Conservation (phyloP, 75 land plant species). For the Adiantum capillusveneris region DNA sequence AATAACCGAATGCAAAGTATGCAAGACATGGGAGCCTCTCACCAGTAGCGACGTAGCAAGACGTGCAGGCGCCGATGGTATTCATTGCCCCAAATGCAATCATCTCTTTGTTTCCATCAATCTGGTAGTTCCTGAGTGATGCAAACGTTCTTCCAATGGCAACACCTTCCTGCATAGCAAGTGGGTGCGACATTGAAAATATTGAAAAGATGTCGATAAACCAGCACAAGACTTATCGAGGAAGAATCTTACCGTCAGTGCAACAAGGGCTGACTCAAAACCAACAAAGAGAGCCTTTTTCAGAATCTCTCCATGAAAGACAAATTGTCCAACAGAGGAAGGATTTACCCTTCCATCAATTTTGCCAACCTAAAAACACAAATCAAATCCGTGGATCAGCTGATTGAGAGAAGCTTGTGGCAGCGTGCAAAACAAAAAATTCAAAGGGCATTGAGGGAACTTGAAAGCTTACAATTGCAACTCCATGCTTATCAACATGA, state of each 20-base stretch:
- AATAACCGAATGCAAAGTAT: too few relatives aligned
- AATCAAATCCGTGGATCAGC: too few relatives aligned
- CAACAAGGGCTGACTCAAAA: slow-evolving; percentile 45
- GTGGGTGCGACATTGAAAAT: too few relatives aligned
- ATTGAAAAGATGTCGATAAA: too few relatives aligned
- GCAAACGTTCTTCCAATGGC: slow-evolving; percentile 95
- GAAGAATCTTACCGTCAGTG: slow-evolving; percentile 67
- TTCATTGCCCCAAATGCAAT: slow-evolving; percentile 84
- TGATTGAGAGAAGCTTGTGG: too few relatives aligned
- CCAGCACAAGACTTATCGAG: too few relatives aligned
- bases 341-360: slow-evolving; percentile 61
- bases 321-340: slow-evolving; percentile 39
- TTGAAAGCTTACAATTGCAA: slow-evolving; percentile 64
- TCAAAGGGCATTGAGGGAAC: not conserved
- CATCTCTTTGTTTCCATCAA: too few relatives aligned
- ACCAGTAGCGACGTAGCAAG: slow-evolving; percentile 87
- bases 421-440: not conserved
- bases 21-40: too few relatives aligned
- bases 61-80: slow-evolving; percentile 71
- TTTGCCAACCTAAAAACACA: slow-evolving; percentile 39
- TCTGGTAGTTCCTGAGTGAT: too few relatives aligned
- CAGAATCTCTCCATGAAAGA: slow-evolving; percentile 33
- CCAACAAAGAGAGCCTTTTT: slow-evolving; percentile 56
- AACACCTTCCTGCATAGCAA: slow-evolving; percentile 53
- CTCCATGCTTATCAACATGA: slow-evolving; percentile 57